These are phyloP conservation scores for Coemansia aciculifera DNA, from an alignment of 192 early-diverging fungal species.

Conservation along the genomic window DNA sequence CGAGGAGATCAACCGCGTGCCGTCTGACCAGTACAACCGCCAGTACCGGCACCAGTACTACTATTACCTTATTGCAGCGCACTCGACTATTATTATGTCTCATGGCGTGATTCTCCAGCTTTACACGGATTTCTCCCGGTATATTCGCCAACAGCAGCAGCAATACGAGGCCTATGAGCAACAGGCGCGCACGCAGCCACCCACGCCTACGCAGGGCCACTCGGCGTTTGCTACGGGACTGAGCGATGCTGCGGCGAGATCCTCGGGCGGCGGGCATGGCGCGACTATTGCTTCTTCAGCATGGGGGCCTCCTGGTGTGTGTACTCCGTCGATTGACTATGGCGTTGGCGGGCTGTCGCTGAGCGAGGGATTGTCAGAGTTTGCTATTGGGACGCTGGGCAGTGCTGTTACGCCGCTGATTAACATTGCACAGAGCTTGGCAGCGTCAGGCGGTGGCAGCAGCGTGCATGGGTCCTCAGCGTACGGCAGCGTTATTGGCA, in stretches of 20 bases:
- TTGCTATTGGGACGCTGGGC: conserved; percentile 46
- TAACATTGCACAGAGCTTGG: conserved; percentile 33
- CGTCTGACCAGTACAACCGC: conserved; percentile 45
- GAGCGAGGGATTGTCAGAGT: conserved; percentile 53
- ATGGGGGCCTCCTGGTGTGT: conserved; percentile 15
- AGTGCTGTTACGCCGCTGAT: conserved; percentile 51
- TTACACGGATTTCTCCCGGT: conserved; percentile 41
- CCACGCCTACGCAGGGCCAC: neutral
- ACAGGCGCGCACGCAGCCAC: neutral
- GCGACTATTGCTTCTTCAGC: neutral
- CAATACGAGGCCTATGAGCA: conserved; percentile 11
- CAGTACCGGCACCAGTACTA: conserved; percentile 42
- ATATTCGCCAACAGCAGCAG: conserved; percentile 33
- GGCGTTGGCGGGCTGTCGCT: conserved; percentile 17
- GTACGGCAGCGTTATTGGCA: conserved; percentile 50
- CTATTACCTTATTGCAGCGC: conserved; percentile 56
- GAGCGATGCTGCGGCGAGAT: neutral
- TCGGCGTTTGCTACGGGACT: neutral
- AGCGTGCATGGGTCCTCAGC: conserved; percentile 41
- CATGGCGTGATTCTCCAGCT: conserved; percentile 53
- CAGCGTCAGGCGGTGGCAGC: conserved; percentile 23
- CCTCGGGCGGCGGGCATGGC: neutral
- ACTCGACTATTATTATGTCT: conserved; percentile 54
- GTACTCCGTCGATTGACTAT: conserved; percentile 18
- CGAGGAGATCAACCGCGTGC: conserved; percentile 45